A percentile compares a stretch with the other conserved stretches of the same genome.
These are phyloP conservation scores for Suhomyces kunorum DNA, from an alignment of 1,139 yeast genomes.

Conservation along the genomic window DNA sequence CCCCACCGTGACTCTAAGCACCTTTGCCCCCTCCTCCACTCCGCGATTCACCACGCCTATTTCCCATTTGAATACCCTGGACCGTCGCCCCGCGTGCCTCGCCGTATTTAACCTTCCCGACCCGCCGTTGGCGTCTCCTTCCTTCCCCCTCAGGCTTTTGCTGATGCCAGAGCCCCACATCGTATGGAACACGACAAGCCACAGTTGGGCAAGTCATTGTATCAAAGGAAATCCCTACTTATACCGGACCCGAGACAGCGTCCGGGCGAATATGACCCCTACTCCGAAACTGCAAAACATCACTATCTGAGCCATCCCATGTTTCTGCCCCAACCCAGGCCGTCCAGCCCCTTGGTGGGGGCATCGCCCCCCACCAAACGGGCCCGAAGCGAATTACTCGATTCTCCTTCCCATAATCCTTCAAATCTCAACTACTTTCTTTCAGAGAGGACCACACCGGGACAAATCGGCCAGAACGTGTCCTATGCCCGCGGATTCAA, in stretches of 20 bases:
- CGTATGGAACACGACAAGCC: slow-evolving; percentile 19
- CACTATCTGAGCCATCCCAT: slow-evolving; percentile 8
- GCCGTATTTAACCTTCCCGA: background rate
- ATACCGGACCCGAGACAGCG: slow-evolving; percentile 7
- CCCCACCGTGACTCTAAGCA: background rate
- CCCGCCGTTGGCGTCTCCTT: background rate
- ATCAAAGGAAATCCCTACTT: slow-evolving; percentile 9
- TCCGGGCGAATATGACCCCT: background rate
- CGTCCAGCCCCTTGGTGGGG: slow-evolving; percentile 17
- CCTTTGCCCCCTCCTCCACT: too few relatives aligned
- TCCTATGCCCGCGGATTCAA: slow-evolving; percentile 11
- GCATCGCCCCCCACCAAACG: slow-evolving; percentile 15
- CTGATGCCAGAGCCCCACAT: slow-evolving; percentile 7
- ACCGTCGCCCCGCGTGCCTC: background rate
- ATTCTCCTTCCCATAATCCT: background rate
- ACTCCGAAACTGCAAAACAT: slow-evolving; percentile 5
- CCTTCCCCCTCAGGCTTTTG: background rate
- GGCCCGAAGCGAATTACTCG: slow-evolving; percentile 7
- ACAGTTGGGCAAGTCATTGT: slow-evolving; percentile 17
- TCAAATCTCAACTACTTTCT: slow-evolving; percentile 10
- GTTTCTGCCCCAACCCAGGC: slow-evolving; percentile 21
- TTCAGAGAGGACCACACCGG: slow-evolving; percentile 12
- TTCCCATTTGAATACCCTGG: too few relatives aligned
- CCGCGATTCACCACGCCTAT: too few relatives aligned
- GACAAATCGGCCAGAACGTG: slow-evolving; percentile 13